Evolutionary conservation across 352 stramenopile species (phyloP), one percentile per base, ranked within the genome.

Genomic region (Phytopythium vexans): DNA sequence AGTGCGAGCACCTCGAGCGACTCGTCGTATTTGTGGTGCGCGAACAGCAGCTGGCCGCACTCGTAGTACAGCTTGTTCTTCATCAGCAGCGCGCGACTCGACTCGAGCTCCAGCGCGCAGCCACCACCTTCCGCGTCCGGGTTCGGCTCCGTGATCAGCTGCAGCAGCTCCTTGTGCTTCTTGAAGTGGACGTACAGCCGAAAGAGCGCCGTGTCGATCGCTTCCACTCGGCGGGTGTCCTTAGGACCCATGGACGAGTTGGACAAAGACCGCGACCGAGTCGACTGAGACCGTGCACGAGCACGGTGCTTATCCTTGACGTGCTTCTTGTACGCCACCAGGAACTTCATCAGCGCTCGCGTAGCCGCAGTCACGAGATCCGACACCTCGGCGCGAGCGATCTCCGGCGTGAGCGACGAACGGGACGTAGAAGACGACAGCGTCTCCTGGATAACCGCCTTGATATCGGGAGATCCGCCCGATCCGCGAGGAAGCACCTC

Each of bases 21-120:
- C 27, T 90, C 75, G 6, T 77, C 70, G 50, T 87, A 80, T 41
- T 76, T 89, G 27, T 80, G 66, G 37, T 93, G 79, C 42, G 79
- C 74, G 11, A 86, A 64, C 10, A 87, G 60, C 5, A 95, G 52
- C 56, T 92, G 77, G 1, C 71, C 85, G 10, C 84, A 61, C 46
- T 95, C 85, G 45, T 89, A 96, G 58, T 85, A 95, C 51, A 92
- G 70, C 54, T 88, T 82, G 10, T 88, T 60, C 42, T 90, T 87
- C 27, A 73, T 61, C 58, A 93, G 54, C 39, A 94, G 50, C 43
- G 73, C 69, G 41, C 88, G 68, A 21, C 75, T 94, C 8, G 74
- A 77, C 45, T 86, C 78, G 31, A 89, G 37, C 27, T 94, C 79
- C 40, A 92, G 64, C 12, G 73, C 71, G 34, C 74, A 88, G 33